Evolutionary conservation across 306 rosid genomes (phyloP), one percentile per base, ranked within the genome.

Genomic region (Luffa aegyptiaca): DNA sequence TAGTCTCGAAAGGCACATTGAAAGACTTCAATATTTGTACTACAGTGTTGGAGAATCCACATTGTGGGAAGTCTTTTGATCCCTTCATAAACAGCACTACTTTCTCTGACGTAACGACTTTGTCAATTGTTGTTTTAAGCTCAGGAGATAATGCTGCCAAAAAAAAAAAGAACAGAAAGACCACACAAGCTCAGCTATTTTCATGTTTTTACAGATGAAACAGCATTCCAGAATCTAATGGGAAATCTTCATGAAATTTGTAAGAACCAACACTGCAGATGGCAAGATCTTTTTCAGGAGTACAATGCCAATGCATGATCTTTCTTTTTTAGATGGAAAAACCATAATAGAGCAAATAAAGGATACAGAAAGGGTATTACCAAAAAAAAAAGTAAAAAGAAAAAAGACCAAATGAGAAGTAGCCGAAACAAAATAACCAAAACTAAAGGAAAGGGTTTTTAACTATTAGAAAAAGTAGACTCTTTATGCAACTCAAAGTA

Each of bases 21-120:
- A 86, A 61, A 58, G 99, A 93, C 85, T 76, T 95, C 88, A 95
- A 79, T 87, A 95, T 95, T 48, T 95, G 99, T 65, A 95, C 97
- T 33, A 90, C 93, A 0, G 97, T 95, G 90, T 89, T 88, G 71
- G 99, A 95, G 84, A 95, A 95, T 74, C 99, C 99, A 81, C 99
- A 95, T 77, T 92, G 96, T 20, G 97, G 99, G 85, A 93, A 95
- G 33, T 95, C 99, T 84, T 87, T 93, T 3, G 89, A 88, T 72
- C 99, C 97, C 89, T 95, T 95, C 99, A 95, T 92, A 70, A 95
- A 95, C 56, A 95, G 82, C 81, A 95, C 89, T 76, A 95, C 89
- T 87, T 93, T 95, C 69, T 88, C 84, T 1, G 99, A 91, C 39
- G 89, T 81, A 76, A 93, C 88, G 79, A 95, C 99, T 84, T 91